Percentiles rank a stretch among this genome's conserved stretches.
phyloP scores from a whole-genome alignment of 371 early-diverging fungal species.

The Chytridium lagenaria region DNA sequence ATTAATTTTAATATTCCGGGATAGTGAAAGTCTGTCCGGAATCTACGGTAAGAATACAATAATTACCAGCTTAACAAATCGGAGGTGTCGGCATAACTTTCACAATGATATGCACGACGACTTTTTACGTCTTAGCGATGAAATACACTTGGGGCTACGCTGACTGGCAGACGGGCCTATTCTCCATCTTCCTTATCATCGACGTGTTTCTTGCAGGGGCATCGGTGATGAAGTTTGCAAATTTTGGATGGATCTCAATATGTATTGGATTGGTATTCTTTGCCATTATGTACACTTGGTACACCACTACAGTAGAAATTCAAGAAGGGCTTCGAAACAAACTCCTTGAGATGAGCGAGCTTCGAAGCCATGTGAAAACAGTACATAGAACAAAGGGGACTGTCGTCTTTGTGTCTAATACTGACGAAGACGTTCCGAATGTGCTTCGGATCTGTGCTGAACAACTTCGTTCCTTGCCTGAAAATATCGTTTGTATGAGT shows the following conservation, averaged over 20 bases:
- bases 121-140: constrained; percentile 46
- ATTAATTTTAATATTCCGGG: constrained; percentile 53
- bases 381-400: constrained; percentile 47
- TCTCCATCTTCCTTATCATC: constrained; percentile 30
- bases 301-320: constrained; percentile 40
- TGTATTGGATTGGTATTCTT: constrained; percentile 39
- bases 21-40: constrained; percentile 38
- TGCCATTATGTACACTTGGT: constrained; percentile 45
- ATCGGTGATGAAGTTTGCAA: constrained; percentile 38
- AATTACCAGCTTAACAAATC: neutral
- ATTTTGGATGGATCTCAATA: constrained; percentile 42
- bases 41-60: constrained; percentile 37
- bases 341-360: constrained; percentile 43
- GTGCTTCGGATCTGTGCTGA: constrained; percentile 48
- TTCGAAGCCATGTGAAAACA: constrained; percentile 38
- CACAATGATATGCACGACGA: constrained; percentile 45
- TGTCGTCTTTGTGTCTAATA: constrained; percentile 50
- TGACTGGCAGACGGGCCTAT: constrained; percentile 37
- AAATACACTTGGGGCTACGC: constrained; percentile 41
- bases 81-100: constrained; percentile 44
- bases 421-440: constrained; percentile 54
- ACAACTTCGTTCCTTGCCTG: constrained; percentile 42
- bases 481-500: constrained; percentile 51
- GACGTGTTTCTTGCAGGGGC: constrained; percentile 41
- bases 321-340: constrained; percentile 37